Conservation (phyloP, 2,329 filamentous ascomycete species). For the Neophaeococcomyces aloes region DNA sequence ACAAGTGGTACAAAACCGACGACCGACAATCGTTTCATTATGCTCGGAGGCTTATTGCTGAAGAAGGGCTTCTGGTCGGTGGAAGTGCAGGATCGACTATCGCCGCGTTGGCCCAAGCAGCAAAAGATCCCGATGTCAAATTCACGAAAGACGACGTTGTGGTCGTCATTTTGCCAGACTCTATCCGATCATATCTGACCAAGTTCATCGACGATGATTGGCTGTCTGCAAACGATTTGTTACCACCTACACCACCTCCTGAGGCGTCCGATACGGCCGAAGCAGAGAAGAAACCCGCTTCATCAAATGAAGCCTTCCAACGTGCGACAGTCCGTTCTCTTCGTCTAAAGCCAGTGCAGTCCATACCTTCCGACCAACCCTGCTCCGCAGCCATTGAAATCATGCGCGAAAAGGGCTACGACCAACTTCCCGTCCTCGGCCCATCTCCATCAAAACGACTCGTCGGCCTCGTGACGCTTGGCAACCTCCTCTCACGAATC, state of each 20-base stretch:
- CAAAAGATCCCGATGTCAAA: conserved; percentile 53
- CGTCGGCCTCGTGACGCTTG: conserved; percentile 85
- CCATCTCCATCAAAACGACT: conserved; percentile 55
- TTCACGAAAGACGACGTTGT: conserved; percentile 75
- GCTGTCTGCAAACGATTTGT: conserved; percentile 90
- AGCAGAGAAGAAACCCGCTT: conserved; percentile 24
- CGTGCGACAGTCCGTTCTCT: conserved; percentile 72
- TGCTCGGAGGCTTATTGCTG: conserved; percentile 79
- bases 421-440: conserved; percentile 84
- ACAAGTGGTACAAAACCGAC: conserved; percentile 97
- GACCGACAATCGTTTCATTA: conserved; percentile 84
- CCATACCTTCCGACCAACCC: conserved; percentile 57
- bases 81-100: conserved; percentile 90
- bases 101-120: conserved; percentile 65
- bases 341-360: conserved; percentile 86
- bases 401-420: conserved; percentile 97
- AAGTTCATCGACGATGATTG: conserved; percentile 99
- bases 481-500: conserved; percentile 86
- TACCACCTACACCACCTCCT: conserved; percentile 50
- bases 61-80: conserved; percentile 87
- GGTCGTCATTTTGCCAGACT: conserved; percentile 86
- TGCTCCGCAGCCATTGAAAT: conserved; percentile 89
- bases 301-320: conserved; percentile 56
- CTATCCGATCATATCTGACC: conserved; percentile 91
- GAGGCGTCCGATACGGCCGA: conserved; percentile 29